Evolutionary conservation across 75 land plant species (phyloP).

Genomic region (Larix kaempferi): DNA sequence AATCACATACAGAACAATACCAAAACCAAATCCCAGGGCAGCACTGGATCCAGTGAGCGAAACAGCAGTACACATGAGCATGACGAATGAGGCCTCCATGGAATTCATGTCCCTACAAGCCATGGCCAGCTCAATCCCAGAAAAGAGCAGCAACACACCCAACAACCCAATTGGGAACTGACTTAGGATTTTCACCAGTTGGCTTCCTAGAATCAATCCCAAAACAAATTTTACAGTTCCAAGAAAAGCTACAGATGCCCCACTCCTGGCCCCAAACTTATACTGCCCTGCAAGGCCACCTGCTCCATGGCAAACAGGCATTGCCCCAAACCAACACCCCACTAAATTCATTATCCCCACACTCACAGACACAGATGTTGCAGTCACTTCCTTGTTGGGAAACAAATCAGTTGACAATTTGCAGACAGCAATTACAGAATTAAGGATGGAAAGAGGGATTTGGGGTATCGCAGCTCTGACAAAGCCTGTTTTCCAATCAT

Average conservation of each 20-base stretch:
- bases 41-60: constrained; percentile 67
- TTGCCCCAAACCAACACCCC: constrained; percentile 92
- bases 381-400: constrained; percentile 55
- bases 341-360: constrained; percentile 84
- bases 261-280: constrained; percentile 77
- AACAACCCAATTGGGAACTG: constrained; percentile 69
- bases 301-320: constrained; percentile 89
- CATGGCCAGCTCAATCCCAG: constrained; percentile 88
- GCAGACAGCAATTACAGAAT: constrained; percentile 94
- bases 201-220: constrained; percentile 65
- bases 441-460: constrained; percentile 78
- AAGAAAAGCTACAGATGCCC: constrained; percentile 62
- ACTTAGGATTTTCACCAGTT: constrained; percentile 42
- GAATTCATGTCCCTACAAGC: constrained; percentile 70
- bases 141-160: constrained; percentile 78
- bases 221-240: constrained; percentile 59
- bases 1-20: constrained; percentile 50
- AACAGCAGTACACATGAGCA: constrained; percentile 61
- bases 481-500: constrained; percentile 73
- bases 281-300: constrained; percentile 94
- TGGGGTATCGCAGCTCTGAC: constrained; percentile 85
- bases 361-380: constrained; percentile 56
- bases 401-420: constrained; percentile 74
- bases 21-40: constrained; percentile 65
- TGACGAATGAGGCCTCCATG: constrained; percentile 64